These are phyloP conservation scores for Wickerhamiella dianesei DNA, from an alignment of 805 yeast genomes.

Conservation along the genomic window DNA sequence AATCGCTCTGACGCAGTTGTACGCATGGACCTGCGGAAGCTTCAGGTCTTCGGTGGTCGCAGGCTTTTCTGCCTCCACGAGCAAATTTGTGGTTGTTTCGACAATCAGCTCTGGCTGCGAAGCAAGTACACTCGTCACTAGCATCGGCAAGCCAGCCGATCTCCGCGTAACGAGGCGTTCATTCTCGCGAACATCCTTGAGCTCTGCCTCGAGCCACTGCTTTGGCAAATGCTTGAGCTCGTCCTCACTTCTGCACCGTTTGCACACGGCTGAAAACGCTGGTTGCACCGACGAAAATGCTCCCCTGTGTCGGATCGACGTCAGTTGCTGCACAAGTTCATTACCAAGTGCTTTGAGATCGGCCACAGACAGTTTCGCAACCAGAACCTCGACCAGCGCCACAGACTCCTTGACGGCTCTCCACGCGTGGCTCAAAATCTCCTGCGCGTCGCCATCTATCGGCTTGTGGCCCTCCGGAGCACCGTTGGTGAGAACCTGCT, in stretches of 20 bases:
- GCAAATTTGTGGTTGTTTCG: conserved; percentile 21
- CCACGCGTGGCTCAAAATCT: conserved; percentile 32
- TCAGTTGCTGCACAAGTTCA: conserved; percentile 49
- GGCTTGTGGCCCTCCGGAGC: conserved; percentile 49
- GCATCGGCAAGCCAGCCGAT: conserved; percentile 82
- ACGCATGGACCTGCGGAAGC: conserved; percentile 87
- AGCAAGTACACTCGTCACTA: conserved; percentile 61
- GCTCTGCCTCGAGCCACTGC: conserved; percentile 47
- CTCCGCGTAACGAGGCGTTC: conserved; percentile 70
- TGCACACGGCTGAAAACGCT: conserved; percentile 54
- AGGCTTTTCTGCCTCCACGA: not conserved
- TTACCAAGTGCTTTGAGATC: conserved; percentile 37
- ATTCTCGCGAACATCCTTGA: conserved; percentile 38
- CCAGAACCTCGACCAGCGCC: conserved; percentile 28
- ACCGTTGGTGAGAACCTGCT: conserved; percentile 46
- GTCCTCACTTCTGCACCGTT: conserved; percentile 30
- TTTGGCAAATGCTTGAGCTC: conserved; percentile 28
- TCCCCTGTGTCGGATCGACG: conserved; percentile 74
- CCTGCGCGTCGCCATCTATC: conserved; percentile 2
- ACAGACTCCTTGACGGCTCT: conserved; percentile 70
- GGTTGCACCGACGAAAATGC: conserved; percentile 86
- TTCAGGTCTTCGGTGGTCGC: conserved; percentile 41
- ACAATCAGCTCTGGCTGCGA: conserved; percentile 30
- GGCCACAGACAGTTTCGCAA: conserved; percentile 19
- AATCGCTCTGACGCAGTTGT: conserved; percentile 66